phyloP scores from a whole-genome alignment of 345 rosid species.

The Heritiera littoralis region DNA sequence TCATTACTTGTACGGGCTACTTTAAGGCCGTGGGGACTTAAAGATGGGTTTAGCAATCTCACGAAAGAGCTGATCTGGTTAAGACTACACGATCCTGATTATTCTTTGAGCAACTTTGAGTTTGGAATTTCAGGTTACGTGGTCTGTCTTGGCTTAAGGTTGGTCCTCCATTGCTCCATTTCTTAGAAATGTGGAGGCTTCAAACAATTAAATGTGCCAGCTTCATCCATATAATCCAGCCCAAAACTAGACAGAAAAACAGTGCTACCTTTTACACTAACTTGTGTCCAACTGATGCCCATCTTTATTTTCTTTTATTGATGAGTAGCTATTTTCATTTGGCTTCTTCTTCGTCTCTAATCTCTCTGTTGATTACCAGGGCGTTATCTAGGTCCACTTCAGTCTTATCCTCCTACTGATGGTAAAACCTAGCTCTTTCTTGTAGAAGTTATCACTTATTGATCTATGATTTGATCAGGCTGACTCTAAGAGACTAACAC shows the following conservation, averaged over 20 bases:
- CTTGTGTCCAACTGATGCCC: slow-evolving; percentile 7
- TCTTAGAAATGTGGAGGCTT: slow-evolving; percentile 4
- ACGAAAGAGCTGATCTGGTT: background rate
- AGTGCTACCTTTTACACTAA: slow-evolving; percentile 2
- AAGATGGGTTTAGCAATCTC: background rate
- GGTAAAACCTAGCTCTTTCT: background rate
- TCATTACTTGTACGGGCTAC: slow-evolving; percentile 7
- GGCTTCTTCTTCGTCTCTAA: background rate
- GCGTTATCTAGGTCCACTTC: slow-evolving; percentile 8
- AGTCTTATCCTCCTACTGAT: background rate
- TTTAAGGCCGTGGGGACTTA: background rate
- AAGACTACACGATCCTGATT: background rate
- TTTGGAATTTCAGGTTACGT: background rate
- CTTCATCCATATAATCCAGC: slow-evolving; percentile 2
- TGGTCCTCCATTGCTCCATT: slow-evolving; percentile 23
- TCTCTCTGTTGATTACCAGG: slow-evolving; percentile 3
- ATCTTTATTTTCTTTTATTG: slow-evolving; percentile 15
- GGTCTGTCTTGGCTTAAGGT: slow-evolving; percentile 9
- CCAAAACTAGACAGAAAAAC: slow-evolving; percentile 6
- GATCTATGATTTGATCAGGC: background rate
- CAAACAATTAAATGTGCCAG: slow-evolving; percentile 21
- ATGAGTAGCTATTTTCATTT: slow-evolving; percentile 23
- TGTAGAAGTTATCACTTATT: background rate
- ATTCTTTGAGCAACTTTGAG: background rate
- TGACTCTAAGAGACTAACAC: background rate